These are phyloP conservation scores for Lachancea cidri DNA, from an alignment of 805 yeast species.

Conservation along the genomic window DNA sequence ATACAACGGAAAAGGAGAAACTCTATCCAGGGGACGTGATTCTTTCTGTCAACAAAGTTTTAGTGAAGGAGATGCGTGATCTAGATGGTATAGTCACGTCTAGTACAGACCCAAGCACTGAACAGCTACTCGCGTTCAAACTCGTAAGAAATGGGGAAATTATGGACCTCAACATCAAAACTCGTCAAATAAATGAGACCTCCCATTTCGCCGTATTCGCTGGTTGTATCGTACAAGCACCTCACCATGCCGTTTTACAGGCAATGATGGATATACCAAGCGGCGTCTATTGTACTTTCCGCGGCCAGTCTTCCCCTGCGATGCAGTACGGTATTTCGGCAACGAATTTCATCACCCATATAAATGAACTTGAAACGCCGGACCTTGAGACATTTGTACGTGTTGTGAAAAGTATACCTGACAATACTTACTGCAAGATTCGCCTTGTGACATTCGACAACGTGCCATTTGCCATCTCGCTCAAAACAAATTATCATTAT, in stretches of 20 bases:
- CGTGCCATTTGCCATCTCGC: slow-evolving; percentile 77
- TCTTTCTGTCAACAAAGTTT: slow-evolving; percentile 58
- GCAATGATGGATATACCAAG: slow-evolving; percentile 73
- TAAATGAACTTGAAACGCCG: slow-evolving; percentile 69
- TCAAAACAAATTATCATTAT: slow-evolving; percentile 85
- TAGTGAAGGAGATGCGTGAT: slow-evolving; percentile 65
- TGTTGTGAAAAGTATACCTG: slow-evolving; percentile 66
- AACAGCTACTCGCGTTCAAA: slow-evolving; percentile 44
- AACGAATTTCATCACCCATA: slow-evolving; percentile 84
- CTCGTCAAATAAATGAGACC: slow-evolving; percentile 59
- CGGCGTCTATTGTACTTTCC: slow-evolving; percentile 73
- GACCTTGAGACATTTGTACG: slow-evolving; percentile 62
- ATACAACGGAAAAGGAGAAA: slow-evolving; percentile 36
- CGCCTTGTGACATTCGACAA: slow-evolving; percentile 81
- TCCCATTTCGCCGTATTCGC: slow-evolving; percentile 72
- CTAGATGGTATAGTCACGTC: slow-evolving; percentile 40
- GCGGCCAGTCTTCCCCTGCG: slow-evolving; percentile 81
- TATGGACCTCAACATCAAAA: slow-evolving; percentile 55
- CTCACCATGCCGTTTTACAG: slow-evolving; percentile 92
- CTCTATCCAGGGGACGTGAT: slow-evolving; percentile 68
- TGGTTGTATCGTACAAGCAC: slow-evolving; percentile 77
- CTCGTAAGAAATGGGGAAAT: slow-evolving; percentile 69
- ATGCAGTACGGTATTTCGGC: slow-evolving; percentile 72
- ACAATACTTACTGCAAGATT: slow-evolving; percentile 73
- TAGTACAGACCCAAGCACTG: slow-evolving; percentile 37